phyloP scores from a whole-genome alignment of 805 yeast species.

The Millerozyma acaciae region DNA sequence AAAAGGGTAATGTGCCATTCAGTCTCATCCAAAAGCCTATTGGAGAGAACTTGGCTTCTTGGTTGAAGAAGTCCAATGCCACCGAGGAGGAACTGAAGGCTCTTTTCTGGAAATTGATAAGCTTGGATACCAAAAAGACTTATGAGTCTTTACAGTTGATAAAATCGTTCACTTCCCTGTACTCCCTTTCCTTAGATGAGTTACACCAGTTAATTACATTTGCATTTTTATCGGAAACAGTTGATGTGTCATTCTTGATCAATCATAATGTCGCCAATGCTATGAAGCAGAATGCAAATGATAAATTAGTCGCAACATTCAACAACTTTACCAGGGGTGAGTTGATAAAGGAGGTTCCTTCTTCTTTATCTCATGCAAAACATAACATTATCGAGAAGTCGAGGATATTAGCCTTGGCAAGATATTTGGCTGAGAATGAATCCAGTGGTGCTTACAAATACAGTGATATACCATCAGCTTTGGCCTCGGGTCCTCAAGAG shows the following conservation, averaged over 20 bases:
- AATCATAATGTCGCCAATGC: slow-evolving; percentile 38
- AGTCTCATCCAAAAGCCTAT: slow-evolving; percentile 30
- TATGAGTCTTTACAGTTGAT: slow-evolving; percentile 31
- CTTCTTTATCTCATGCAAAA: slow-evolving; percentile 17
- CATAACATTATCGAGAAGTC: slow-evolving; percentile 30
- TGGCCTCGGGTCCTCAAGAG: slow-evolving; percentile 25
- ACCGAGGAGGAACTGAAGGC: slow-evolving; percentile 24
- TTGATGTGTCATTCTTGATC: slow-evolving; percentile 40
- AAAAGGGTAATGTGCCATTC: slow-evolving; percentile 28
- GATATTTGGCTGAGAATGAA: slow-evolving; percentile 27
- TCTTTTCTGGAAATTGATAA: slow-evolving; percentile 36
- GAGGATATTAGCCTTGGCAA: slow-evolving; percentile 38
- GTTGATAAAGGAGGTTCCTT: slow-evolving; percentile 18
- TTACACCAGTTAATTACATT: slow-evolving; percentile 31
- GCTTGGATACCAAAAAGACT: slow-evolving; percentile 30
- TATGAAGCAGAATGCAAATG: slow-evolving; percentile 21
- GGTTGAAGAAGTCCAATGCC: slow-evolving; percentile 33
- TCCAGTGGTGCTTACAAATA: slow-evolving; percentile 29
- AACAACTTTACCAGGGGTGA: slow-evolving; percentile 34
- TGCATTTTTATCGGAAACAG: slow-evolving; percentile 32
- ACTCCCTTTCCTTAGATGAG: slow-evolving; percentile 20
- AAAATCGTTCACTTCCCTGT: slow-evolving; percentile 29
- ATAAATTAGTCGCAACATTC: slow-evolving; percentile 27
- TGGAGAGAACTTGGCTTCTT: slow-evolving; percentile 32
- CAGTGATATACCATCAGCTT: slow-evolving; percentile 31